phyloP scores from a whole-genome alignment of 2,329 filamentous ascomycete species.

The Nigrospora osmanthi region DNA sequence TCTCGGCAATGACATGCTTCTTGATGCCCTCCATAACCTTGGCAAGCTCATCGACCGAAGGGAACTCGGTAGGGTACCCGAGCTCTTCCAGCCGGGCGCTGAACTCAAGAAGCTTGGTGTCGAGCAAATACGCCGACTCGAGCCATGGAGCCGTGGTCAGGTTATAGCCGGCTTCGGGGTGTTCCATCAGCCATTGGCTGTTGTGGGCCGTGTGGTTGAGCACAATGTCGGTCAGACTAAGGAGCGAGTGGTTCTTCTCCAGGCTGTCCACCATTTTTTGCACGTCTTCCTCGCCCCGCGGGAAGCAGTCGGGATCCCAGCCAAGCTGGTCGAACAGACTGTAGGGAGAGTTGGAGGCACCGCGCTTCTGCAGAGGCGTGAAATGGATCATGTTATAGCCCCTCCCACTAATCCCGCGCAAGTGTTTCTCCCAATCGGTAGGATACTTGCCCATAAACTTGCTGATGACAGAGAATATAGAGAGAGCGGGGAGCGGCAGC shows the following conservation, averaged over 20 bases:
- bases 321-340: slow-evolving; percentile 88
- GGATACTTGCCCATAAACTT: slow-evolving; percentile 98
- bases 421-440: slow-evolving; percentile 80
- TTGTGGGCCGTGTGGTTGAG: slow-evolving; percentile 98
- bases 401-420: slow-evolving; percentile 78
- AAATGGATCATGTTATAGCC: slow-evolving; percentile 99
- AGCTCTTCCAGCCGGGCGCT: slow-evolving; percentile 63
- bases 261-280: slow-evolving; percentile 69
- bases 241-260: slow-evolving; percentile 74
- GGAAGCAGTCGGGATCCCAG: slow-evolving; percentile 79
- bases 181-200: slow-evolving; percentile 85
- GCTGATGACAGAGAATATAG: slow-evolving; percentile 88
- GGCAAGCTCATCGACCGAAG: slow-evolving; percentile 63
- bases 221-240: slow-evolving; percentile 92
- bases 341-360: slow-evolving; percentile 91
- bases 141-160: slow-evolving; percentile 79
- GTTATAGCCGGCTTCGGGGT: slow-evolving; percentile 95
- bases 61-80: slow-evolving; percentile 69
- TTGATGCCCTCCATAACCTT: slow-evolving; percentile 81
- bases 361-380: slow-evolving; percentile 83
- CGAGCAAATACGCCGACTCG: slow-evolving; percentile 54
- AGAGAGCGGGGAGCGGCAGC: slow-evolving; percentile 78
- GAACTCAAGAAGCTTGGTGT: slow-evolving; percentile 63
- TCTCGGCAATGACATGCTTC: slow-evolving; percentile 65
- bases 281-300: slow-evolving; percentile 76